phyloP scores from a whole-genome alignment of 805 yeast genomes.

The Candida corydali region DNA sequence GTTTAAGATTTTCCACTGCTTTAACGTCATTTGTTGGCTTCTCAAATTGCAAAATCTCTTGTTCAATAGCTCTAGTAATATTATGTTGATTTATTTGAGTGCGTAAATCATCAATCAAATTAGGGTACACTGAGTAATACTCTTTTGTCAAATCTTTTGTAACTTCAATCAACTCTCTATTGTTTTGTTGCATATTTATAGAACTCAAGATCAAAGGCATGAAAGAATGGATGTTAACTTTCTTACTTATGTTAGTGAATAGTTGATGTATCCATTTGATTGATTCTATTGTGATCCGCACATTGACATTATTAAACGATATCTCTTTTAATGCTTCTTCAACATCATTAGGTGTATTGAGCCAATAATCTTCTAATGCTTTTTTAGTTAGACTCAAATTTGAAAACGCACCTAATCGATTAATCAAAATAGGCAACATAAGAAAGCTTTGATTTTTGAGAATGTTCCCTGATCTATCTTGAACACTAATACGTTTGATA shows the following conservation, averaged over 20 bases:
- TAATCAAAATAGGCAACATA: constrained; percentile 50
- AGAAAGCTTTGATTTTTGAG: constrained; percentile 39
- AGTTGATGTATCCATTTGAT: constrained; percentile 43
- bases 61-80: not conserved
- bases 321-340: constrained; percentile 41
- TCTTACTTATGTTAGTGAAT: constrained; percentile 27
- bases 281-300: constrained; percentile 38
- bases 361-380: constrained; percentile 53
- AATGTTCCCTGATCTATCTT: constrained; percentile 39
- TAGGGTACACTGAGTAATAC: not conserved
- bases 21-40: not conserved
- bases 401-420: constrained; percentile 34
- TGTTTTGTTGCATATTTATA: not conserved
- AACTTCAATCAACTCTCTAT: not conserved
- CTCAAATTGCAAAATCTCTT: not conserved
- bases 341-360: constrained; percentile 45
- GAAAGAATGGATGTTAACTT: constrained; percentile 26
- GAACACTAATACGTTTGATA: constrained; percentile 55
- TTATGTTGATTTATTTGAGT: not conserved
- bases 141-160: not conserved
- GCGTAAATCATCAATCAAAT: not conserved
- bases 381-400: constrained; percentile 41
- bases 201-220: constrained; percentile 12
- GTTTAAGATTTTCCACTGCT: not conserved
- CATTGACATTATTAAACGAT: constrained; percentile 39